Percentiles rank a stretch among this genome's conserved stretches.
Evolutionary conservation across 1,284 basidiomycete genomes (phyloP).

Genomic region (Cystobasidium sp.): DNA sequence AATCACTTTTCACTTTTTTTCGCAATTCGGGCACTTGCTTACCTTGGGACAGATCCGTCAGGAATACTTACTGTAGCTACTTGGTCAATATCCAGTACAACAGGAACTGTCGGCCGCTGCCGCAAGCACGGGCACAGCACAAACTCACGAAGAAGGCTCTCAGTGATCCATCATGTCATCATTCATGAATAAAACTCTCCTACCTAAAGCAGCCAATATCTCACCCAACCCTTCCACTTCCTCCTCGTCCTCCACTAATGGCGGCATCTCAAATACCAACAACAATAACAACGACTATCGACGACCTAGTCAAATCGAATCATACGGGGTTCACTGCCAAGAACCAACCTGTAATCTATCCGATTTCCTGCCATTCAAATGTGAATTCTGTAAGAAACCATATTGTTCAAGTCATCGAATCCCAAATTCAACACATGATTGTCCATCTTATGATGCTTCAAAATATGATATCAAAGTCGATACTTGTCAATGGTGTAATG

Average conservation of each 20-base stretch:
- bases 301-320: slow-evolving; percentile 33
- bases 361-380: slow-evolving; percentile 40
- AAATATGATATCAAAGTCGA: slow-evolving; percentile 26
- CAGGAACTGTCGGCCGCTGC: too few species aligned
- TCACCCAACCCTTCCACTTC: neutral
- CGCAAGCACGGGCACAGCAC: too few species aligned
- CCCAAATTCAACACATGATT: neutral
- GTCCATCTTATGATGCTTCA: slow-evolving; percentile 7
- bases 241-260: neutral
- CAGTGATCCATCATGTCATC: neutral
- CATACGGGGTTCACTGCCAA: slow-evolving; percentile 34
- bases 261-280: neutral
- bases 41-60: too few species aligned
- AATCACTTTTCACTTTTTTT: too few species aligned
- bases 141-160: neutral
- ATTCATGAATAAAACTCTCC: too few species aligned
- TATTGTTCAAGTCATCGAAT: slow-evolving; percentile 36
- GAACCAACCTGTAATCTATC: slow-evolving; percentile 30
- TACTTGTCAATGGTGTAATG: slow-evolving; percentile 23
- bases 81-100: too few species aligned
- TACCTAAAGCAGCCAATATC: too few species aligned
- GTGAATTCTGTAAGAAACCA: slow-evolving; percentile 19
- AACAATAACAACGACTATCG: neutral
- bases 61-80: too few species aligned
- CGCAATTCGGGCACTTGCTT: too few species aligned